A percentile compares a stretch with the other conserved stretches of the same genome.
Conservation (phyloP, 2,329 filamentous ascomycete genomes). For the Arthrobotrys entomopaga region DNA sequence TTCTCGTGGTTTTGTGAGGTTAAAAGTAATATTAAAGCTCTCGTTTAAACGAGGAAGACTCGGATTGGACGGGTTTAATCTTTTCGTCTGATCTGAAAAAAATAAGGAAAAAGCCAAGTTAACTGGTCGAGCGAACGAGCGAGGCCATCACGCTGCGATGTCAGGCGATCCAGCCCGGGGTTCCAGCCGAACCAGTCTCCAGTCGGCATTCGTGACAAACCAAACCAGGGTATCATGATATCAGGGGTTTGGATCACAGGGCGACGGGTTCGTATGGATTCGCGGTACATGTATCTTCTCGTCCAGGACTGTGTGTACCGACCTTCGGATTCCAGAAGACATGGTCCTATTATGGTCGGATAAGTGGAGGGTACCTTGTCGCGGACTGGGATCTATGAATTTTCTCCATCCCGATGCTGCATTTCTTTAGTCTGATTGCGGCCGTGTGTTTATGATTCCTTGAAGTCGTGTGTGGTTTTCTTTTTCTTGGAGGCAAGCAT, state of each 20-base stretch:
- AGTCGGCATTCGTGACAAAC: neutral
- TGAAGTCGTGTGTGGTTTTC: too few relatives aligned
- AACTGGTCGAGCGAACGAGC: neutral
- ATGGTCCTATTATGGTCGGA: too few relatives aligned
- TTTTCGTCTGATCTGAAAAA: neutral
- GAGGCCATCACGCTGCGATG: conserved; percentile 22
- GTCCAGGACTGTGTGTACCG: too few relatives aligned
- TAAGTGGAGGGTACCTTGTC: too few relatives aligned
- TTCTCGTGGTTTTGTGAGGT: too few relatives aligned
- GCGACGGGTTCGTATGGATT: neutral
- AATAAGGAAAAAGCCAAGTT: neutral
- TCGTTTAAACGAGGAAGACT: neutral
- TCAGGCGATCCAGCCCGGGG: conserved; percentile 34
- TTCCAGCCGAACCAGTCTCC: conserved; percentile 16
- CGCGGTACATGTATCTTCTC: neutral
- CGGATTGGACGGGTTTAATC: conserved; percentile 7
- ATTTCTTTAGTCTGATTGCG: too few relatives aligned
- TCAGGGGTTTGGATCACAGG: conserved; percentile 52
- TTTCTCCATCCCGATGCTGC: too few relatives aligned
- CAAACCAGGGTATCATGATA: conserved; percentile 15
- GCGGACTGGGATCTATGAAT: too few relatives aligned
- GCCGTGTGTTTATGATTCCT: too few relatives aligned
- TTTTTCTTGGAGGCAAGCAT: too few relatives aligned
- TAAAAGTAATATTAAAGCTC: too few relatives aligned
- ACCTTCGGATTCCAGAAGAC: too few relatives aligned